phyloP scores from a whole-genome alignment of 1,139 yeast species.

The Diutina rugosa region DNA sequence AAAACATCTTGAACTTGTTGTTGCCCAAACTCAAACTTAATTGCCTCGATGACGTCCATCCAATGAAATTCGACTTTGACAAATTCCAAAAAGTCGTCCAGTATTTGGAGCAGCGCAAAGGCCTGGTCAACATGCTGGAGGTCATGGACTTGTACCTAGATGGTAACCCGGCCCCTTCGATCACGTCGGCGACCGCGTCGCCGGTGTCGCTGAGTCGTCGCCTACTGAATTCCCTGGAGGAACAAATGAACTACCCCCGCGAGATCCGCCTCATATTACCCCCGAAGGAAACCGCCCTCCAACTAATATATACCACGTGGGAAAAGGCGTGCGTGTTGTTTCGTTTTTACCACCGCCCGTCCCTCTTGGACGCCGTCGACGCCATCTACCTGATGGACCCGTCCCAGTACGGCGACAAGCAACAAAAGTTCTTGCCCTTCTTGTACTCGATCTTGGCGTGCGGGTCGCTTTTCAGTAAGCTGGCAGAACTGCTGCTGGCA shows the following conservation, averaged over 20 bases:
- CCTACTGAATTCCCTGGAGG: constrained; percentile 4
- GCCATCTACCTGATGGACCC: constrained; percentile 48
- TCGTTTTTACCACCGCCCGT: constrained; percentile 77
- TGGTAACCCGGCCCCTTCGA: constrained; percentile 5
- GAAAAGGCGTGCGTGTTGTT: constrained; percentile 74
- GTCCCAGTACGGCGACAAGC: constrained; percentile 54
- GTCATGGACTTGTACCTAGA: constrained; percentile 16
- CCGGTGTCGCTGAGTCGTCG: constrained; percentile 4
- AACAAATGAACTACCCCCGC: neutral
- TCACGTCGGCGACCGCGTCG: constrained; percentile 5
- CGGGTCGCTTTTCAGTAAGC: constrained; percentile 6
- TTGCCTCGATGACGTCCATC: constrained; percentile 18
- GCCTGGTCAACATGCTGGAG: constrained; percentile 10
- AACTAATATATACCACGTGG: constrained; percentile 70
- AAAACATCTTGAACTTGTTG: constrained; percentile 20
- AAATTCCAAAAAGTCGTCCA: constrained; percentile 16
- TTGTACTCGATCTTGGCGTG: constrained; percentile 45
- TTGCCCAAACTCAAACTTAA: constrained; percentile 36
- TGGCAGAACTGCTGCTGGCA: neutral
- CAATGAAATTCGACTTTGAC: constrained; percentile 19
- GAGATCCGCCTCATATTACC: constrained; percentile 66
- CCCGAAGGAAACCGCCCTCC: constrained; percentile 57
- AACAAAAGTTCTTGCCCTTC: constrained; percentile 65
- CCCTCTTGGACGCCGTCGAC: constrained; percentile 58
- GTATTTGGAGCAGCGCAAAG: constrained; percentile 12